These are phyloP conservation scores for Boletellus ananas DNA, from an alignment of 768 basidiomycete genomes.

Conservation along the genomic window DNA sequence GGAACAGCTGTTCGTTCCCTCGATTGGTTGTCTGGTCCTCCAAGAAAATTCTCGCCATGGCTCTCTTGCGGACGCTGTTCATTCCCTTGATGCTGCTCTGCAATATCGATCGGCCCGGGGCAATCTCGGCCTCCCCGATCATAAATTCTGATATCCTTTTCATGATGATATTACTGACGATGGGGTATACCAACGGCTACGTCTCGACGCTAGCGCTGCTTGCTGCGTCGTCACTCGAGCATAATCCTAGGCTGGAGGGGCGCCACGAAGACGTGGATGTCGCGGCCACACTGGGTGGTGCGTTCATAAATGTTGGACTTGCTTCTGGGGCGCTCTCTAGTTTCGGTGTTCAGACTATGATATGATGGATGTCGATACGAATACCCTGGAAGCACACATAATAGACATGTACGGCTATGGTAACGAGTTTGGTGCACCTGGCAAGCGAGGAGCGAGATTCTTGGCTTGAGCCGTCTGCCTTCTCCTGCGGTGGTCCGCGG, in stretches of 20 bases:
- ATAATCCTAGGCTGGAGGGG: constrained; percentile 70
- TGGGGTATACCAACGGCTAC: constrained; percentile 83
- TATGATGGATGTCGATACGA: constrained; percentile 40
- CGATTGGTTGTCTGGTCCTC: constrained; percentile 66
- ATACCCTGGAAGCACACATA: neutral
- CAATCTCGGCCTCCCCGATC: constrained; percentile 31
- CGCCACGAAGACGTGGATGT: constrained; percentile 76
- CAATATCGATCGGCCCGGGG: constrained; percentile 60
- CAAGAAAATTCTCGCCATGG: constrained; percentile 55
- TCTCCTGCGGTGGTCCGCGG: constrained; percentile 66
- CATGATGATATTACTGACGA: constrained; percentile 66
- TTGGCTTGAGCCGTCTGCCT: constrained; percentile 64
- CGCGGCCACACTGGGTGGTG: constrained; percentile 77
- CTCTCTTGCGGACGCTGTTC: constrained; percentile 72
- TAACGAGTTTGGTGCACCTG: constrained; percentile 49
- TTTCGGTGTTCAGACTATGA: constrained; percentile 68
- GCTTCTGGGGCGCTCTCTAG: constrained; percentile 73
- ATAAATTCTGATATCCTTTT: constrained; percentile 77
- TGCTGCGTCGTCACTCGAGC: constrained; percentile 73
- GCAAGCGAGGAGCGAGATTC: constrained; percentile 67
- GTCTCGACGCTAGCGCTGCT: constrained; percentile 78
- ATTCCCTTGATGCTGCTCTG: constrained; percentile 87
- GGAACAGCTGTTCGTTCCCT: constrained; percentile 65
- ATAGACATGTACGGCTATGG: constrained; percentile 5
- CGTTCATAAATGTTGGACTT: constrained; percentile 75